Evolutionary conservation across 192 early-diverging fungal species (phyloP), one percentile per base, ranked within the genome.

Genomic region (Coemansia sp.): DNA sequence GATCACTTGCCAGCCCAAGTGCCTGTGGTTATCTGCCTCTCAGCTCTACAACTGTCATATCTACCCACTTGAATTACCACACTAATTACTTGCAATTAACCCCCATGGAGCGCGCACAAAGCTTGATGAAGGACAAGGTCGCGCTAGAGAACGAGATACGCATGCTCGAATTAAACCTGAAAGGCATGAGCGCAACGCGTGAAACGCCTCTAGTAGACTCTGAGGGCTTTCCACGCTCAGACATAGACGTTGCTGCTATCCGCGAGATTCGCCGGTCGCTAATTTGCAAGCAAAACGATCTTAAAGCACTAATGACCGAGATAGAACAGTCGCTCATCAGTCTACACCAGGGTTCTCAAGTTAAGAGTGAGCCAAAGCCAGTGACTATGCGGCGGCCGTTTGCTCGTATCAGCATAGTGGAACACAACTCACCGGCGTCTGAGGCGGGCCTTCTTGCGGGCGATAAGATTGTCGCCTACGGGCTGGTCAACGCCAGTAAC

Each of bases 151-250:
- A 28, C 49, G 72, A 77, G 66, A 66, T 82, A 28, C 66, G 68
- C 46, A 47, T 64, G 5, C 69, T 82, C 4, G 80, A 77, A 21
- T 33, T 32, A 1, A 49, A 77, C n/a, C 72, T 74, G 4, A 38
- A 38, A 3, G 28, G 38, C 66, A 84, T 88, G 26, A 77, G 79
- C 30, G 84, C 84, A 13, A 85, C 76, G 43, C 77, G 88, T 64
- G 84, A 73, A 10, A 82, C 78, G 13, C 62, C 82, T 7, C 84
- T 92, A 40, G 76, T 90, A 2, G 89, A 90, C 63, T 2, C 52
- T 1, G 80, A 87, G 0, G 89, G 89, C 14, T 92, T 90, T 65
- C 91, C 91, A 8, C 87, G 91, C 28, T 39, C 82, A 2, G 91
- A 92, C 68, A 78, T 92, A 3, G 91, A 92, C 67, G 81, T 92